phyloP scores from a whole-genome alignment of 2,329 filamentous ascomycete genomes.

The Penicillium sp. region DNA sequence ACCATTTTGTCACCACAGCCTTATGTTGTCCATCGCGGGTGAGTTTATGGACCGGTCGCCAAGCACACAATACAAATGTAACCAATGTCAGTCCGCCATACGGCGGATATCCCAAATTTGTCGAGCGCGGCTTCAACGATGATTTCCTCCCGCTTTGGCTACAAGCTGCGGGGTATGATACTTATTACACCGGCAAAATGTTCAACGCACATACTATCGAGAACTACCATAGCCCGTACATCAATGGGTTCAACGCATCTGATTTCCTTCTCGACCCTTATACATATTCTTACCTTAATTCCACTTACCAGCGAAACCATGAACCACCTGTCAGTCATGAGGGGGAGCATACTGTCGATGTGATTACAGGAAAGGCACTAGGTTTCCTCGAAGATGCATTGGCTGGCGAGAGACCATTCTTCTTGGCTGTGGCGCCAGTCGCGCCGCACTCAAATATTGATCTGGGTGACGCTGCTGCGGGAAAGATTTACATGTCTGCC shows the following conservation, averaged over 20 bases:
- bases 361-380: slow-evolving; percentile 59
- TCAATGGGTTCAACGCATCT: slow-evolving; percentile 40
- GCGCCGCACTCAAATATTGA: slow-evolving; percentile 63
- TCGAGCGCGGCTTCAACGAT: slow-evolving; percentile 51
- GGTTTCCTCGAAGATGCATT: slow-evolving; percentile 63
- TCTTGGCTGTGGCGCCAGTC: slow-evolving; percentile 63
- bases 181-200: slow-evolving; percentile 57
- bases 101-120: slow-evolving; percentile 52
- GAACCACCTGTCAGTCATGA: slow-evolving; percentile 56
- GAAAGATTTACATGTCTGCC: slow-evolving; percentile 40
- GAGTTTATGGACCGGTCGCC: slow-evolving; percentile 62
- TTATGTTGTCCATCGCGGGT: slow-evolving; percentile 68
- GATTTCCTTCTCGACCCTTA: slow-evolving; percentile 47
- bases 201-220: slow-evolving; percentile 52
- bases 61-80: slow-evolving; percentile 69
- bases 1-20: slow-evolving; percentile 65
- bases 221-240: slow-evolving; percentile 48
- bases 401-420: slow-evolving; percentile 58
- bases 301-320: slow-evolving; percentile 61
- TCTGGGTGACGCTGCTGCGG: slow-evolving; percentile 31
- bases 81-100: slow-evolving; percentile 58
- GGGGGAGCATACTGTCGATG: slow-evolving; percentile 57
- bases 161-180: slow-evolving; percentile 52
- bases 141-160: slow-evolving; percentile 54
- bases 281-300: slow-evolving; percentile 67